These are phyloP conservation scores for Leccinum sublutescens DNA, from an alignment of 768 basidiomycete species.

Conservation along the genomic window DNA sequence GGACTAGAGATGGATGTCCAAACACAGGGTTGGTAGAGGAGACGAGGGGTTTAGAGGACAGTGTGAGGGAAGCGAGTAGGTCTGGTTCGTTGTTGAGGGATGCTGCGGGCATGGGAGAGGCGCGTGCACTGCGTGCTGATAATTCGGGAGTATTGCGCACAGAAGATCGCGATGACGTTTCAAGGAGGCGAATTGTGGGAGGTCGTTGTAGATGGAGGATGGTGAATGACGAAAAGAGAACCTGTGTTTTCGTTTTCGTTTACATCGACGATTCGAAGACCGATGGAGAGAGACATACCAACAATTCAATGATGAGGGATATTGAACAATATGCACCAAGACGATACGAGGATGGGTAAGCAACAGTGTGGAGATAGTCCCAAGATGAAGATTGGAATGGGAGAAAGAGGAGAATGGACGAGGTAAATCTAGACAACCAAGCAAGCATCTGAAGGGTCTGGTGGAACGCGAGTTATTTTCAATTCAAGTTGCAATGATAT, in stretches of 20 bases:
- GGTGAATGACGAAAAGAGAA: constrained; percentile 48
- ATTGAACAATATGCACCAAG: constrained; percentile 48
- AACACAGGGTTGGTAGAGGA: constrained; percentile 55
- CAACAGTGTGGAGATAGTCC: constrained; percentile 39
- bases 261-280: background rate
- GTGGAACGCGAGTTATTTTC: constrained; percentile 1
- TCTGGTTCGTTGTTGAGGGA: constrained; percentile 46
- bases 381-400: constrained; percentile 40
- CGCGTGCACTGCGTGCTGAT: constrained; percentile 19
- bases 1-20: constrained; percentile 61
- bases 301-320: constrained; percentile 50
- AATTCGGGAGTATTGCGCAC: constrained; percentile 43
- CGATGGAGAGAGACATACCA: constrained; percentile 39
- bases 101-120: constrained; percentile 27
- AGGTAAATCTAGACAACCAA: constrained; percentile 57
- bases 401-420: constrained; percentile 45
- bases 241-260: constrained; percentile 41
- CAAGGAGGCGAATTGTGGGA: constrained; percentile 67
- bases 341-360: constrained; percentile 34
- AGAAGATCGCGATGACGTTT: constrained; percentile 43
- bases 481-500: background rate
- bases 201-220: constrained; percentile 65
- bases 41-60: constrained; percentile 64
- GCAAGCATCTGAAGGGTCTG: constrained; percentile 58
- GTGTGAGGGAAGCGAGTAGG: constrained; percentile 58